Base-by-base conservation (phyloP, 257 asterid species). In the Agastache rugosa region DNA sequence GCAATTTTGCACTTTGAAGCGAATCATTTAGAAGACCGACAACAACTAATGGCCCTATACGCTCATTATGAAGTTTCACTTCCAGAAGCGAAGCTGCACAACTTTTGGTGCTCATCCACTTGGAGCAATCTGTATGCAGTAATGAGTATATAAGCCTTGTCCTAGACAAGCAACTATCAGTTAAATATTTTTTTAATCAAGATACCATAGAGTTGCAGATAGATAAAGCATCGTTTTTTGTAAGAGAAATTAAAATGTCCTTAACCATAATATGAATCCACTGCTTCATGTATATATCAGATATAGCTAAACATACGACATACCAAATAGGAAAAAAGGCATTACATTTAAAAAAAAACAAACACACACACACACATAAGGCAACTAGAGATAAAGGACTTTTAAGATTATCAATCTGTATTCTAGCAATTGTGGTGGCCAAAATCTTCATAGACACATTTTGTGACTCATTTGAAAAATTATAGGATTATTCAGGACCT, bases 1-100 rank as follows among this genome's bases (percentile, higher is more conserved):
- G 83, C 71, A 83, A 84, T 53, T 73, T 77, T 72, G 74, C 62
- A 37, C 77, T 75, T 78, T 77, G 86, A 58, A 47, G 62, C 14
- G 82, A 77, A 71, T 84, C 87, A 75, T 86, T 87, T 20, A 90
- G 83, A 83, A 88, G 85, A 70, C 97, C 97, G 62, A 81, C 62
- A 80, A 84, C 90, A 80, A 82, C 86, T 78, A 91, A 75, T 60
- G 88, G 88, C 73, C 98, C 98, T 55, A 91, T 41, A 71, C 98
- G 98, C 62, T 86, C 93, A 79, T 80, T 84, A 19, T 84, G 44
- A 59, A 91, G 89, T 79, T 83, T 85, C 77, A 81, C 96, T 59
- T 84, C 83, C 60, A 77, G 67, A 77, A 90, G 93, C 86, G 85
- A 81, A 80, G 78, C 82, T 20, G 60, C 69, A 80, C 95, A 94